Evolutionary conservation across 208 protist species (phyloP).

Genomic region (Trichomonas tenax): DNA sequence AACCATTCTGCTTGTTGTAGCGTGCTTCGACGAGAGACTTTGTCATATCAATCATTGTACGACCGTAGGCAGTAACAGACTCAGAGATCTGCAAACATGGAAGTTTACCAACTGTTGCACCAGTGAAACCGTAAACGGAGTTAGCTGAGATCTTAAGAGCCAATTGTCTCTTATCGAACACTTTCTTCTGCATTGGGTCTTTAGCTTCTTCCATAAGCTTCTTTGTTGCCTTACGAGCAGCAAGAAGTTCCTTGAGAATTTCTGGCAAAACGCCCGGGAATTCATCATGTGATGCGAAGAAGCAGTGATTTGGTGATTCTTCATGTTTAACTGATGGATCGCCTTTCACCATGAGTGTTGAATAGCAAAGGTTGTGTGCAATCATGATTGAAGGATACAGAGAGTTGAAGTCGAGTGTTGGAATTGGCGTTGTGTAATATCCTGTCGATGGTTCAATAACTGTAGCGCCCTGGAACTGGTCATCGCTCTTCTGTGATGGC

Average conservation of each 20-base stretch:
- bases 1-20: constrained; percentile 64
- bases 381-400: constrained; percentile 99
- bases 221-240: constrained; percentile 62
- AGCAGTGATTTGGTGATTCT: constrained; percentile 40
- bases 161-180: constrained; percentile 85
- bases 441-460: constrained; percentile 70
- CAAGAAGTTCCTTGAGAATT: constrained; percentile 56
- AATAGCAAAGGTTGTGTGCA: constrained; percentile 99
- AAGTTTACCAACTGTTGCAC: constrained; percentile 88
- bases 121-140: constrained; percentile 98
- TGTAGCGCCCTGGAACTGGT: constrained; percentile 81
- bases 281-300: constrained; percentile 53
- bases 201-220: constrained; percentile 51
- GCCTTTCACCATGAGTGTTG: constrained; percentile 53
- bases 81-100: constrained; percentile 86
- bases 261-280: constrained; percentile 28
- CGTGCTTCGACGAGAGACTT: constrained; percentile 66
- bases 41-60: constrained; percentile 90
- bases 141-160: constrained; percentile 92
- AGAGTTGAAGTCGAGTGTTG: constrained; percentile 96
- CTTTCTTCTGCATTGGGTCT: constrained; percentile 52
- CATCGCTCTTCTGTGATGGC: constrained; percentile 25
- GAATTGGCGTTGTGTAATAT: constrained; percentile 53
- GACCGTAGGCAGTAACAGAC: constrained; percentile 85
- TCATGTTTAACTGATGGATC: constrained; percentile 37